A percentile compares a stretch with the other conserved stretches of the same genome.
phyloP scores from a whole-genome alignment of 2,329 filamentous ascomycete species.

The Alternaria sp. region DNA sequence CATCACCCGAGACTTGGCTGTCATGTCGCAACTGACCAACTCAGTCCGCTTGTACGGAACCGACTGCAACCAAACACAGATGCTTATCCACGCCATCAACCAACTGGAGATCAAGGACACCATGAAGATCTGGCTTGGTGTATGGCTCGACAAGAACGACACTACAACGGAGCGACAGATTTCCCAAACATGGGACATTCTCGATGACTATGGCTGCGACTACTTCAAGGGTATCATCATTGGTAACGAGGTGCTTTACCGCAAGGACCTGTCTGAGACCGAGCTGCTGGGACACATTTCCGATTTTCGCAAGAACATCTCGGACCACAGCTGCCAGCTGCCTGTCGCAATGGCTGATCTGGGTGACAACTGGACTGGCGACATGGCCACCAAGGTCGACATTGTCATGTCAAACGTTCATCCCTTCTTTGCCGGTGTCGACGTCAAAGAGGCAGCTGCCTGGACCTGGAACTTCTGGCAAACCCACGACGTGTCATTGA shows the following conservation, averaged over 20 bases:
- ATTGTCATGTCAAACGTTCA: slow-evolving; percentile 97
- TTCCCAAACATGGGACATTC: slow-evolving; percentile 80
- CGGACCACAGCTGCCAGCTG: slow-evolving; percentile 68
- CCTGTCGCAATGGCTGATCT: slow-evolving; percentile 88
- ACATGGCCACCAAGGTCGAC: slow-evolving; percentile 74
- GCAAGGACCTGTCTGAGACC: slow-evolving; percentile 69
- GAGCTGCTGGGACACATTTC: slow-evolving; percentile 69
- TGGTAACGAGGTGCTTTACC: slow-evolving; percentile 68
- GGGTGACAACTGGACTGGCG: slow-evolving; percentile 81
- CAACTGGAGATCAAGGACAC: slow-evolving; percentile 70
- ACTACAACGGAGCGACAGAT: slow-evolving; percentile 87
- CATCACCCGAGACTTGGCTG: slow-evolving; percentile 86
- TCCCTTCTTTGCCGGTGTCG: slow-evolving; percentile 88
- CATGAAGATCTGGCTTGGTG: slow-evolving; percentile 91
- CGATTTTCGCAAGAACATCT: slow-evolving; percentile 72
- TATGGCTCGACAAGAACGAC: slow-evolving; percentile 85
- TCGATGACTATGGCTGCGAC: slow-evolving; percentile 65
- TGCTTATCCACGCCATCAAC: slow-evolving; percentile 84
- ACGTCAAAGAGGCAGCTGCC: slow-evolving; percentile 68
- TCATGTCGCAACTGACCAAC: slow-evolving; percentile 89
- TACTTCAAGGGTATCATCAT: slow-evolving; percentile 68
- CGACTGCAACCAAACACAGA: slow-evolving; percentile 96
- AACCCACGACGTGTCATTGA: slow-evolving; percentile 68
- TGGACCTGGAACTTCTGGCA: slow-evolving; percentile 91
- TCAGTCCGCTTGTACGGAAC: slow-evolving; percentile 89